These are phyloP conservation scores for Nakazawaea sp. DNA, from an alignment of 805 yeast species.

Conservation along the genomic window DNA sequence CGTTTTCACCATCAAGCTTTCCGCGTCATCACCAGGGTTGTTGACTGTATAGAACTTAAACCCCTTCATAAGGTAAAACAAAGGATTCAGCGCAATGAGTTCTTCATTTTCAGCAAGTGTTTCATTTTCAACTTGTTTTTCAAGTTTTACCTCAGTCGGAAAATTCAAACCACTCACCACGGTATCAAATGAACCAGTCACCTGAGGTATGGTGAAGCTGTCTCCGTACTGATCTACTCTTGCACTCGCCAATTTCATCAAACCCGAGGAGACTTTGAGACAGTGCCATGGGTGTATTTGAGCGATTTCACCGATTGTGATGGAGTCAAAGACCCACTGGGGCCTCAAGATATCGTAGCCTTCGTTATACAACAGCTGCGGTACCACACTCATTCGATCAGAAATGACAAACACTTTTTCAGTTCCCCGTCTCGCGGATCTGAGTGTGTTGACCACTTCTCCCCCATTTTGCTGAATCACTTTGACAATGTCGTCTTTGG, in stretches of 20 bases:
- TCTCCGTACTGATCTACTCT: constrained; percentile 59
- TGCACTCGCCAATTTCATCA: constrained; percentile 18
- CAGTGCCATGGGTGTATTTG: constrained; percentile 59
- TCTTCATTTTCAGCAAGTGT: no score
- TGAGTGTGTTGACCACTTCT: constrained; percentile 28
- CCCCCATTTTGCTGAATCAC: constrained; percentile 48
- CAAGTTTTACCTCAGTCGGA: no score
- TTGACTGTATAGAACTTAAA: constrained; percentile 26
- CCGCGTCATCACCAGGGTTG: constrained; percentile 5
- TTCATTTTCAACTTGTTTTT: no score
- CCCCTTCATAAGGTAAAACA: constrained; percentile 27
- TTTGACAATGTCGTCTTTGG: not conserved
- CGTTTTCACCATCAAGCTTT: constrained; percentile 13
- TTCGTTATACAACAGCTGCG: constrained; percentile 26
- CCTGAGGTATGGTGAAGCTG: constrained; percentile 33
- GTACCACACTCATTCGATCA: constrained; percentile 30
- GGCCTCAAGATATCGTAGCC: constrained; percentile 63
- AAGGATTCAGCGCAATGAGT: no score
- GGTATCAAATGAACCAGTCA: no score
- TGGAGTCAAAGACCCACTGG: constrained; percentile 67
- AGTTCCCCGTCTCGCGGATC: constrained; percentile 12
- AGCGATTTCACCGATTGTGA: constrained; percentile 32
- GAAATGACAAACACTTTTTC: constrained; percentile 26
- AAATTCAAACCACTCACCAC: no score
- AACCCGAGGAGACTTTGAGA: constrained; percentile 29